Conservation (phyloP, 2,329 filamentous ascomycete genomes). For the Fusarium sp. region DNA sequence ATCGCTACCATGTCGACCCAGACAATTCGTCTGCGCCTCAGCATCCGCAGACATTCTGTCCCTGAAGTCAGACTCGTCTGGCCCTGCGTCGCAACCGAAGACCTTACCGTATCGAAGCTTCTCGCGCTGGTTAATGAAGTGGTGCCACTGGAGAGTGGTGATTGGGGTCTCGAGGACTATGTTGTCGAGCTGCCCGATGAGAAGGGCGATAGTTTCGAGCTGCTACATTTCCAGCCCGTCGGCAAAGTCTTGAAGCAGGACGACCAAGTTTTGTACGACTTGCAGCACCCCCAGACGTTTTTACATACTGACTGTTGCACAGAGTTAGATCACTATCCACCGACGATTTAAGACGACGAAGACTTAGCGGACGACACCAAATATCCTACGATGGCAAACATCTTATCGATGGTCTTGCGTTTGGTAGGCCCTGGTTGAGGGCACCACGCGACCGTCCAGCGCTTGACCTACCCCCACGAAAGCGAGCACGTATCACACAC, state of each 20-base stretch:
- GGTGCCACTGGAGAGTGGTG: conserved; percentile 81
- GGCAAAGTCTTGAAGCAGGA: conserved; percentile 80
- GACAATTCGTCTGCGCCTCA: conserved; percentile 77
- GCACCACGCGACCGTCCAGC: conserved; percentile 71
- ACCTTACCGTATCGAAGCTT: conserved; percentile 80
- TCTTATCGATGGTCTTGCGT: conserved; percentile 86
- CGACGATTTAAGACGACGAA: conserved; percentile 79
- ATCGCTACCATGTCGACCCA: conserved; percentile 49
- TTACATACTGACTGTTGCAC: conserved; percentile 21
- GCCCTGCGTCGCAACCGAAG: conserved; percentile 68
- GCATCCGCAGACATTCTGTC: conserved; percentile 78
- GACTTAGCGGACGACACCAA: conserved; percentile 82
- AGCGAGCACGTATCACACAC: conserved; percentile 68
- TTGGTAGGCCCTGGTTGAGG: conserved; percentile 79
- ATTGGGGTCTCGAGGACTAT: conserved; percentile 94
- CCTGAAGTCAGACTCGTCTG: conserved; percentile 81
- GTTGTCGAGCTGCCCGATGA: conserved; percentile 76
- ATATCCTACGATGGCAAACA: conserved; percentile 84
- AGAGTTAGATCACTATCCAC: conserved; percentile 84
- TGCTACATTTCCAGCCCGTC: conserved; percentile 85
- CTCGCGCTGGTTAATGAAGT: conserved; percentile 83
- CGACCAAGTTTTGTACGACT: conserved; percentile 81
- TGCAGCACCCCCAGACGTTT: background rate
- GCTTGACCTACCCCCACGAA: conserved; percentile 79
- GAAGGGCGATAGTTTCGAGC: conserved; percentile 79